These are phyloP conservation scores for Physocladia obscura DNA, from an alignment of 192 early-diverging fungal genomes.

Conservation along the genomic window DNA sequence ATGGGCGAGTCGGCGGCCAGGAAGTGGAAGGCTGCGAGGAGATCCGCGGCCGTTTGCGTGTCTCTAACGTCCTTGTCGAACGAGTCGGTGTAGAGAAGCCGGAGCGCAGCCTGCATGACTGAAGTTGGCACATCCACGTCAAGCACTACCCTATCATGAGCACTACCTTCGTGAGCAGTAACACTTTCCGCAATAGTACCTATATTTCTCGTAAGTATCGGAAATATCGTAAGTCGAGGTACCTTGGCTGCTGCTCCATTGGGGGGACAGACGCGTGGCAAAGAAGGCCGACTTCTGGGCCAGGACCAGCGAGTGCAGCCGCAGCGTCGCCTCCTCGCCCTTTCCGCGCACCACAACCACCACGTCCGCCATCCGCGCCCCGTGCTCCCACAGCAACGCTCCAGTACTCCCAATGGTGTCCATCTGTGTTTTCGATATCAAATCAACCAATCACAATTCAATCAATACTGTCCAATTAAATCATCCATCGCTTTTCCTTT, in stretches of 20 bases:
- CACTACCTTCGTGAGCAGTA: not conserved
- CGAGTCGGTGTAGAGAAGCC: constrained; percentile 16
- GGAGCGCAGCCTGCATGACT: not conserved
- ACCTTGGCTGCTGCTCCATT: not conserved
- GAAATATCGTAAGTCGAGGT: too few relatives aligned
- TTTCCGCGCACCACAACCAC: not conserved
- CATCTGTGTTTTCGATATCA: too few relatives aligned
- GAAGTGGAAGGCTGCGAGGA: constrained; percentile 9
- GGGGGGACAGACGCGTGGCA: not conserved
- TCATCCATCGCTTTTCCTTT: too few relatives aligned
- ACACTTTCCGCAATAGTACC: not conserved
- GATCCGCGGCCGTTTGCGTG: not conserved
- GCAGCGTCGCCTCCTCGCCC: not conserved
- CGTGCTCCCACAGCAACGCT: not conserved
- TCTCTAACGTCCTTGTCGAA: not conserved
- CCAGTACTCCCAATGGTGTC: too few relatives aligned
- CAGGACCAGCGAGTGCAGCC: constrained; percentile 12
- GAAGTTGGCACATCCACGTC: not conserved
- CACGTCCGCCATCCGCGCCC: not conserved
- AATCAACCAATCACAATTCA: too few relatives aligned
- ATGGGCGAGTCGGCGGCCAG: constrained; percentile 9
- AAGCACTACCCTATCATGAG: not conserved
- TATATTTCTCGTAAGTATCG: too few relatives aligned
- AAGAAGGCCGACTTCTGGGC: constrained; percentile 3
- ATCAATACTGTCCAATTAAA: too few relatives aligned